Evolutionary conservation across 441 rosid species (phyloP).

Genomic region (Gossypium davidsonii): DNA sequence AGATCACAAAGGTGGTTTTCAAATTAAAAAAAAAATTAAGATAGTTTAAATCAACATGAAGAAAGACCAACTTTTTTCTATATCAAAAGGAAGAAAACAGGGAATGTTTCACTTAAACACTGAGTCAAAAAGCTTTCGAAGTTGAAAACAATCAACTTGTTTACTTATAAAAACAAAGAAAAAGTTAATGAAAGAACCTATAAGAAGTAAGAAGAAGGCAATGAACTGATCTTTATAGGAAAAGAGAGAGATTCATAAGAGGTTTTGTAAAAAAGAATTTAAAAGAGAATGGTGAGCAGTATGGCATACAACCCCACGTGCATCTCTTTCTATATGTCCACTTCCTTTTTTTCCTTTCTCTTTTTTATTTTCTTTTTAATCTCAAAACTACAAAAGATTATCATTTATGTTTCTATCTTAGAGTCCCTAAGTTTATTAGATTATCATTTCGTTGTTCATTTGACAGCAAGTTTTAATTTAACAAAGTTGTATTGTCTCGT

Average conservation of each 20-base stretch:
- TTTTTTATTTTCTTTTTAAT: neutral
- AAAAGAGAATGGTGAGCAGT: conserved; percentile 26
- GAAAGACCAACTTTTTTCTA: neutral
- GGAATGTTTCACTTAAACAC: neutral
- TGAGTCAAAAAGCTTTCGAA: conserved; percentile 9
- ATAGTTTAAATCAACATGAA: neutral
- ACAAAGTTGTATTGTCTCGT: conserved; percentile 7
- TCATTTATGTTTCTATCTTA: neutral
- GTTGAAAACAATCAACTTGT: neutral
- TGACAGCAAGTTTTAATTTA: conserved; percentile 1
- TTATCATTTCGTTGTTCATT: conserved; percentile 2
- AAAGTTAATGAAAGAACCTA: no score
- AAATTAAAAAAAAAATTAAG: neutral
- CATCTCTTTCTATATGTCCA: conserved; percentile 20
- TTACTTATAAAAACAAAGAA: neutral
- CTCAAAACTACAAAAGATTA: neutral
- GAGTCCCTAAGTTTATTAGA: neutral
- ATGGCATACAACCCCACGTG: conserved; percentile 45
- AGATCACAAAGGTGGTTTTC: no score
- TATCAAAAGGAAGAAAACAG: no score
- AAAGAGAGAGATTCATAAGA: neutral
- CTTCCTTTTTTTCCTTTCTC: neutral
- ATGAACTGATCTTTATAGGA: conserved; percentile 10
- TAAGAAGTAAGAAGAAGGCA: neutral
- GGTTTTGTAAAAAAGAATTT: conserved; percentile 7